Evolutionary conservation across 2,329 filamentous ascomycete genomes (phyloP), one percentile per base, ranked within the genome.

Genomic region (Domatiomyces globalis): DNA sequence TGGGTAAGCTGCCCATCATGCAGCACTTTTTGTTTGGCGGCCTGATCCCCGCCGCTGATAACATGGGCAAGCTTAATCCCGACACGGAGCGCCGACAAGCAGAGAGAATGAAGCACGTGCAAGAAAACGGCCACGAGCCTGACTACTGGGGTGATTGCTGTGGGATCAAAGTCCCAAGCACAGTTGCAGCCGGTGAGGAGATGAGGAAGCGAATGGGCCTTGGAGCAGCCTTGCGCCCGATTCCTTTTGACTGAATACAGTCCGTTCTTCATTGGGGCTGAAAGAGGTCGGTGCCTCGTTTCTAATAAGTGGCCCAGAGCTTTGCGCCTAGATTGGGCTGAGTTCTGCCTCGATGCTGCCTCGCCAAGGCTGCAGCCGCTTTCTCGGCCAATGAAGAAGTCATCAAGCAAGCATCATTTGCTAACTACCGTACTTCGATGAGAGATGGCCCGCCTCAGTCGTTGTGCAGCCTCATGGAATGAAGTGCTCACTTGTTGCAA

Each of bases 1-100:
- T 98, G 49, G 82, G 85, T 29, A 98, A 98, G 68, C 67, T 98
- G 51, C 92, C 92, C 0, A 90, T 98, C 44, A 96, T 96, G 88
- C 92, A 98, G 69, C 94, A 98, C 67, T 98, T 98, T 61, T 64
- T 98, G 50, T 98, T 98, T 63, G 92, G 92, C 0, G 84, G 81
- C 7, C 68, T 98, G 48, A 75, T 98, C 1, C 83, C 87, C 0
- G 87, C 90, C 0, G 79, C 75, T 0, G 79, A 87, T 19, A 86
- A 80, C 1, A 96, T 98, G 92, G 69, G 73, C 8, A 74, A 75
- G 49, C 67, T 65, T 0, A 74, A 72, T 49, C 76, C 78, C 0
- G 79, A 80, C 53, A 76, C 79, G n/a, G 42, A 56, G 44, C 56
- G 51, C 27, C 39, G 54, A 4, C 58, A 61, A 49, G 51, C 52